Percentiles rank a stretch among this genome's conserved stretches.
Evolutionary conservation across 805 yeast species (phyloP).

Genomic region (Candida koratica): DNA sequence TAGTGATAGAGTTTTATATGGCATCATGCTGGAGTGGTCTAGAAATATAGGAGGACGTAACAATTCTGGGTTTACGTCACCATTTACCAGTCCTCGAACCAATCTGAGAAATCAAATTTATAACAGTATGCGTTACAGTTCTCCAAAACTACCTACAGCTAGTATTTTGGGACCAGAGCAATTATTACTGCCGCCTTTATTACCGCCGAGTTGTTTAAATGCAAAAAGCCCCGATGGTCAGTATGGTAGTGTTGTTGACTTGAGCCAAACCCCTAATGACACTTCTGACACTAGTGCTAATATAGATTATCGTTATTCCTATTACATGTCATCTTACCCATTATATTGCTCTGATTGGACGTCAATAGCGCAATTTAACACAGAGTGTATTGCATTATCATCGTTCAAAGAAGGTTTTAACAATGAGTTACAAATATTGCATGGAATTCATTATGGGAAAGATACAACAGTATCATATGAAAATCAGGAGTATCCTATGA

Average conservation of each 20-base stretch:
- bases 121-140: not conserved
- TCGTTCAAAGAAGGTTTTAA: constrained; percentile 74
- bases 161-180: constrained; percentile 1
- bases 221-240: not conserved
- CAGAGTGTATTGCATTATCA: constrained; percentile 59
- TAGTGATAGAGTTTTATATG: no score
- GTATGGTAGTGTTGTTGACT: not conserved
- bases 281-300: not conserved
- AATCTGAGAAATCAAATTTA: constrained; percentile 10
- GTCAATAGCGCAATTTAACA: constrained; percentile 20
- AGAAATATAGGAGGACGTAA: constrained; percentile 3
- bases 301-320: constrained; percentile 19
- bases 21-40: constrained; percentile 11
- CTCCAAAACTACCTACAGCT: not conserved
- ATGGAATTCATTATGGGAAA: constrained; percentile 26
- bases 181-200: constrained; percentile 1
- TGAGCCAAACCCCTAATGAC: not conserved
- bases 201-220: constrained; percentile 13
- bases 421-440: constrained; percentile 57
- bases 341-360: constrained; percentile 37
- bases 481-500: constrained; percentile 15
- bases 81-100: constrained; percentile 14
- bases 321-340: constrained; percentile 28
- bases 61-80: constrained; percentile 1
- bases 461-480: constrained; percentile 15